Conservation (phyloP, 306 rosid genomes). For the Rosa persica region DNA sequence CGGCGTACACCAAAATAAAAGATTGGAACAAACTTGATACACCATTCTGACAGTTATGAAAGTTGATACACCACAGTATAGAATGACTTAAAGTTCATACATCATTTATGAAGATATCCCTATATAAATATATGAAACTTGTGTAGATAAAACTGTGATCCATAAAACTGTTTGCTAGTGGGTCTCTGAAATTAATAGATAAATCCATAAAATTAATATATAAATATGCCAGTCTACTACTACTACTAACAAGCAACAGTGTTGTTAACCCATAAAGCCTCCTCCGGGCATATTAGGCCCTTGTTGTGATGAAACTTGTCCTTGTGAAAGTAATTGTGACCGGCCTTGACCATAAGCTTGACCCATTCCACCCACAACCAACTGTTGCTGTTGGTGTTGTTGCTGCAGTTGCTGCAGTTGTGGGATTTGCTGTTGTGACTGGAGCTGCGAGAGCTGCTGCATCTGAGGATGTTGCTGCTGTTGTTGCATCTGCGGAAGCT, state of each 20-base stretch:
- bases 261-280: constrained; percentile 63
- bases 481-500: constrained; percentile 39
- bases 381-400: constrained; percentile 64
- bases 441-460: constrained; percentile 42
- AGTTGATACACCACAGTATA: too few species aligned
- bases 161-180: background rate
- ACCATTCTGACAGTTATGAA: too few species aligned
- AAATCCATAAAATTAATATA: background rate
- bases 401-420: constrained; percentile 62
- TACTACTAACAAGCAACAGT: background rate
- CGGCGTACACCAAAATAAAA: too few species aligned
- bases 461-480: constrained; percentile 37
- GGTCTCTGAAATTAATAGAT: background rate
- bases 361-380: constrained; percentile 76
- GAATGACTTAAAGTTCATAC: too few species aligned
- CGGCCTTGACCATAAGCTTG: constrained; percentile 83
- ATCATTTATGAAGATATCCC: too few species aligned
- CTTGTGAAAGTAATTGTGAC: constrained; percentile 77
- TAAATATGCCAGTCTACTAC: background rate
- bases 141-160: background rate
- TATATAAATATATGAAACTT: background rate
- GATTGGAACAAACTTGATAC: too few species aligned
- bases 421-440: constrained; percentile 49
- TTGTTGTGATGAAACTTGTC: constrained; percentile 79
- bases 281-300: constrained; percentile 75